Evolutionary conservation across 208 protist genomes (phyloP), one percentile per base, ranked within the genome.

Genomic region (Leishmania mexicana): DNA sequence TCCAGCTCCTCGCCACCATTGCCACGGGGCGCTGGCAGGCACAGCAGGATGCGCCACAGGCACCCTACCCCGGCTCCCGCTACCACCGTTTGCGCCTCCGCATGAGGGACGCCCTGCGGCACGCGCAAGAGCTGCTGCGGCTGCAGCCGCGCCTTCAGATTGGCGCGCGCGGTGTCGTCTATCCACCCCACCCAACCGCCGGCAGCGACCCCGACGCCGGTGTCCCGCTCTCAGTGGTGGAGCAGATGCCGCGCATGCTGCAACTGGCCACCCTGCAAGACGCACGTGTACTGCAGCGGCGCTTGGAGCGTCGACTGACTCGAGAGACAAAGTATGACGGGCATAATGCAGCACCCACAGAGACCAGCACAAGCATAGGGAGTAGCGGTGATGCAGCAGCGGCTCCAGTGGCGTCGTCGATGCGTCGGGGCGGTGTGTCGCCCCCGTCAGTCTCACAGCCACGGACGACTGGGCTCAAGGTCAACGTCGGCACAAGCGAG

Each of bases 1-100:
- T 74, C 15, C 65, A 86, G 45, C 83, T 86, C n/a, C 83, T 86
- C 75, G 75, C 83, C 31, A 86, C 83, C 42, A 77, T 86, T 65
- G 83, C 83, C 21, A 86, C 83, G 1, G 83, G 83, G 15, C 83
- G 75, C 21, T 86, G 83, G 83, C 83, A 86, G 65, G 78, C 83
- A 13, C 73, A 67, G 53, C 19, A 54, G 4, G 49, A 73, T 60
- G 64, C 64, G n/a, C 60, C 31, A 15, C 67, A 77, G 53, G n/a
- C 78, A 11, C 54, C 42, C 3, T 80, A 86, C 35, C 83, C 83
- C 8, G 76, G 83, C 79, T 82, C 83, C 4, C 64, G 38, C 24
- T 86, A 86, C 75, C 64, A 86, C 74, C 83, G 75, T 6, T 67
- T 80, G 15, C 83, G 83, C 53, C 73, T 81, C 10, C 70, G 72